Conservation (phyloP, 768 basidiomycete genomes). For the Coprinellus aureogranulatus region DNA sequence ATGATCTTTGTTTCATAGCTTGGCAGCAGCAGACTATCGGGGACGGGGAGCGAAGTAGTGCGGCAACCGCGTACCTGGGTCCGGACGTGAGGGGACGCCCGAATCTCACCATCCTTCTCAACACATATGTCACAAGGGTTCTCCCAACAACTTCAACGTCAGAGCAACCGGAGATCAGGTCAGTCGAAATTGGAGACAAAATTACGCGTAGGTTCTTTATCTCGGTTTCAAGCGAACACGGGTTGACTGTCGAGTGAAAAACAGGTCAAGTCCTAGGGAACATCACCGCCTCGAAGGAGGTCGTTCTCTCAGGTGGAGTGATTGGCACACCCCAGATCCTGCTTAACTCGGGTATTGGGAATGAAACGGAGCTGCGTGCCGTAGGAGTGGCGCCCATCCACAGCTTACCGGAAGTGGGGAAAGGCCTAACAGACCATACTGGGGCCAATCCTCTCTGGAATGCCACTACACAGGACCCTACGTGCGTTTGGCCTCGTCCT, state of each 20-base stretch:
- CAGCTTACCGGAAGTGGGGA: conserved; percentile 23
- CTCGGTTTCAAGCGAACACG: neutral
- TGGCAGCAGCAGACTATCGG: neutral
- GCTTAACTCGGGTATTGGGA: conserved; percentile 26
- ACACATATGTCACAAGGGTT: neutral
- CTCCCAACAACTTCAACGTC: neutral
- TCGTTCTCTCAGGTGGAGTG: conserved; percentile 37
- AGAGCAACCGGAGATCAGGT: neutral
- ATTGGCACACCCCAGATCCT: conserved; percentile 23
- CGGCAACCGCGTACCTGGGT: neutral
- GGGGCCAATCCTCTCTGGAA: neutral
- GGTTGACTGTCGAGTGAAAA: neutral
- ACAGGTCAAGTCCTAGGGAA: conserved; percentile 20
- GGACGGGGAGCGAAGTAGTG: conserved; percentile 1
- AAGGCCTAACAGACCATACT: conserved; percentile 16
- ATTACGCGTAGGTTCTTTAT: neutral
- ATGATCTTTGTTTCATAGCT: neutral
- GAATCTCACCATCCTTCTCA: conserved; percentile 2
- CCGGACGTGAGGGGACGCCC: neutral
- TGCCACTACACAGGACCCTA: neutral
- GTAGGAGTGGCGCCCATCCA: conserved; percentile 15
- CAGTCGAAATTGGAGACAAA: conserved; percentile 4
- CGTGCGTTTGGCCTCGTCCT: neutral
- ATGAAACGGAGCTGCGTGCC: conserved; percentile 12
- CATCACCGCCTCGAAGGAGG: conserved; percentile 44